Evolutionary conservation across 371 early-diverging fungal species (phyloP), one percentile per base, ranked within the genome.

Genomic region (Chytridium lagenaria): DNA sequence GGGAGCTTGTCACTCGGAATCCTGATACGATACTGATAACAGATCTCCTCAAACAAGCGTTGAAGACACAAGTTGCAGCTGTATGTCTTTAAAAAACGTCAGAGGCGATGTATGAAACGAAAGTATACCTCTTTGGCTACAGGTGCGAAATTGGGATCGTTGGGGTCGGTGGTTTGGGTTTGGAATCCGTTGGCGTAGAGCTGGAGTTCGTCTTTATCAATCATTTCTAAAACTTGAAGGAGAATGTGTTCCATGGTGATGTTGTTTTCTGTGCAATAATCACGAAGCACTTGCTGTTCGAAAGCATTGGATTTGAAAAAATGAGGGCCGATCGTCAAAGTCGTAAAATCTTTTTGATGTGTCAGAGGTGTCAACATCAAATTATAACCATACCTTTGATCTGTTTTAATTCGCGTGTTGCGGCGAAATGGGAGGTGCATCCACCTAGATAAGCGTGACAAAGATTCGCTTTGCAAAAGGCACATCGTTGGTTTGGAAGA

Each of bases 31-130:
- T 68, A 77, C 51, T 50, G 37, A 50, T 70, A 74, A 37, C 66
- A 66, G 12, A 75, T 31, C 50, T 73, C 71, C 23, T n/a, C 59
- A 44, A 75, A 70, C 12, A 77, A 19, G 19, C 15, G 31, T 0
- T 28, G 30, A 22, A 72, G 77, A 55, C 80, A 80, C 12, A 1
- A n/a, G 26, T 15, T 5, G 69, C 80, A 80, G 0, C 36, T 31
- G 49, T 59, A 51, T 31, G 74, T 34, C 3, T 73, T 59, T 22
- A 40, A 39, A n/a, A 65, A 5, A 49, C 30, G 36, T 34, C 44
- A 44, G 19, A 44, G 7, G 19, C 44, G 44, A 52, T 23, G 5
- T 26, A n/a, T 26, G 5, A 26, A 52, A 52, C 26, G n/a, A 26
- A 23, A 5, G 26, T 26, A 5, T 15, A 52, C 55, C 55, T 26